These are phyloP conservation scores for Cutaneotrichosporon curvatum DNA, from an alignment of 1,284 basidiomycete genomes.

Conservation along the genomic window DNA sequence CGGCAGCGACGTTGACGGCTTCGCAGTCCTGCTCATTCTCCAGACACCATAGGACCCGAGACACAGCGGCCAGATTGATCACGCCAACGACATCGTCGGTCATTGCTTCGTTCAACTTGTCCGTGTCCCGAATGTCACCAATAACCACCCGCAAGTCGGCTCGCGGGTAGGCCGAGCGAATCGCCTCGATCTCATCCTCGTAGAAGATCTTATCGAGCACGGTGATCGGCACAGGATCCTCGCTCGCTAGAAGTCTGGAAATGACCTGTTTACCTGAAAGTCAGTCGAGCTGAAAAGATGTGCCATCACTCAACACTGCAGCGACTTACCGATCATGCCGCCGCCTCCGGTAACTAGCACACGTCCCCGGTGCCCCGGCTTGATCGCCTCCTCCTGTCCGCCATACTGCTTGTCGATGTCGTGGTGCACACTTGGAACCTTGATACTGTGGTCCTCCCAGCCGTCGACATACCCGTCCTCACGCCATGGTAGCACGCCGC, in stretches of 20 bases:
- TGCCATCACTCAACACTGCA: neutral
- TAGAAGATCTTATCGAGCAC: slow-evolving; percentile 25
- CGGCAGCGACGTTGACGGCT: slow-evolving; percentile 33
- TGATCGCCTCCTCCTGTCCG: neutral
- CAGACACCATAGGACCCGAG: slow-evolving; percentile 28
- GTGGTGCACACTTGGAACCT: slow-evolving; percentile 3
- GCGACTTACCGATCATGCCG: slow-evolving; percentile 11
- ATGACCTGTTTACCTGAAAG: slow-evolving; percentile 26
- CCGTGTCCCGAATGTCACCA: slow-evolving; percentile 27
- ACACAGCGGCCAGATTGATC: slow-evolving; percentile 34
- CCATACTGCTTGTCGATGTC: slow-evolving; percentile 2
- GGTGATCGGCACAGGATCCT: slow-evolving; percentile 15
- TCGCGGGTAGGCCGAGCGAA: slow-evolving; percentile 8
- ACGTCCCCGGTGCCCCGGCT: neutral
- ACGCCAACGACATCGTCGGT: slow-evolving; percentile 27
- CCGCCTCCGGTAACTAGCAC: slow-evolving; percentile 15
- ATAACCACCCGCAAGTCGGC: slow-evolving; percentile 14
- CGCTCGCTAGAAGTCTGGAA: slow-evolving; percentile 12
- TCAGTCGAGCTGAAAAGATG: no score
- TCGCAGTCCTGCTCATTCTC: slow-evolving; percentile 30
- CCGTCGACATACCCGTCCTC: no score
- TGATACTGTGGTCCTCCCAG: neutral
- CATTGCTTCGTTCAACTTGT: slow-evolving; percentile 11
- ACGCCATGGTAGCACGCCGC: no score
- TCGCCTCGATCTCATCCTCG: slow-evolving; percentile 19